These are phyloP conservation scores for Sergeia podlipaevii DNA, from an alignment of 208 protist genomes.

Conservation along the genomic window DNA sequence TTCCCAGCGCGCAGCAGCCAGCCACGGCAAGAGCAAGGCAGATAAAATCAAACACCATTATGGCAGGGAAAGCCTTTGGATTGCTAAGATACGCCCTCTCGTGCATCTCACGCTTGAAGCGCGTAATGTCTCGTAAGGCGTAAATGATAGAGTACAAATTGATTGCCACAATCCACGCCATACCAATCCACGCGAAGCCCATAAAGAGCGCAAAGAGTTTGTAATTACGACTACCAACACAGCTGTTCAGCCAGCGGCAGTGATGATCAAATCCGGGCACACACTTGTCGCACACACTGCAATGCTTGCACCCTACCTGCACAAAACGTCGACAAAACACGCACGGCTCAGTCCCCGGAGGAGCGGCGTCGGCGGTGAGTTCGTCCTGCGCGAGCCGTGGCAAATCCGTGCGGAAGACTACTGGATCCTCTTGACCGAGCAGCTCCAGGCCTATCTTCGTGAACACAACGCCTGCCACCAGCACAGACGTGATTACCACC, in stretches of 20 bases:
- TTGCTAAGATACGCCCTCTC: slow-evolving; percentile 50
- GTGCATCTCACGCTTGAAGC: slow-evolving; percentile 39
- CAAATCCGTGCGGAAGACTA: slow-evolving; percentile 55
- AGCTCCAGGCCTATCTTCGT: slow-evolving; percentile 68
- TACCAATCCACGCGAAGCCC: slow-evolving; percentile 40
- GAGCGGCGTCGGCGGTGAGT: slow-evolving; percentile 30
- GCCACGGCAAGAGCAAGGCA: slow-evolving; percentile 20
- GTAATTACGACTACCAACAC: slow-evolving; percentile 84
- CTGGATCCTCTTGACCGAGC: slow-evolving; percentile 61
- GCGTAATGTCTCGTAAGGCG: slow-evolving; percentile 31
- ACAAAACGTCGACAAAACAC: slow-evolving; percentile 86
- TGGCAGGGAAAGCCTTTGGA: slow-evolving; percentile 24
- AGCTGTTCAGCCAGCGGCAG: slow-evolving; percentile 91
- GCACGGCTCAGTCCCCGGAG: slow-evolving; percentile 54
- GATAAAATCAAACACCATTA: slow-evolving; percentile 68
- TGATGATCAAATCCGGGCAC: slow-evolving; percentile 91
- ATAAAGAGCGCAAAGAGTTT: slow-evolving; percentile 73
- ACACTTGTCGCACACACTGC: slow-evolving; percentile 89
- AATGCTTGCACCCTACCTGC: slow-evolving; percentile 73
- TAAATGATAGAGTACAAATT: slow-evolving; percentile 57
- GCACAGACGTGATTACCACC: slow-evolving; percentile 37
- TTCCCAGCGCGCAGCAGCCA: slow-evolving; percentile 43
- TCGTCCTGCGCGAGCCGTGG: slow-evolving; percentile 49
- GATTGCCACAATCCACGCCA: slow-evolving; percentile 52
- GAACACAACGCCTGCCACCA: slow-evolving; percentile 23